These are phyloP conservation scores for Solanum pennellii DNA, from an alignment of 257 asterid species.

Conservation along the genomic window DNA sequence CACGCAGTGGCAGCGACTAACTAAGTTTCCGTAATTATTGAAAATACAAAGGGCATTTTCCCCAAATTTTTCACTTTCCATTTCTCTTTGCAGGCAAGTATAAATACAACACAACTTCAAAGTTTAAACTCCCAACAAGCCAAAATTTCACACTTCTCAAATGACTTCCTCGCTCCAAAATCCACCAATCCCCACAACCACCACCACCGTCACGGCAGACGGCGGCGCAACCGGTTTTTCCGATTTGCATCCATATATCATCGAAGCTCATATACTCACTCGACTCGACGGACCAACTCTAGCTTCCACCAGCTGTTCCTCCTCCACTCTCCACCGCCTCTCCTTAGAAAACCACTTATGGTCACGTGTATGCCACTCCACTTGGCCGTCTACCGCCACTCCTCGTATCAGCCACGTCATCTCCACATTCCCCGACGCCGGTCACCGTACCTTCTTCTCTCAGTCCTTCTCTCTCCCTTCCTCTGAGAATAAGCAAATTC, in stretches of 20 bases:
- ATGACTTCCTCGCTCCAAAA: not conserved
- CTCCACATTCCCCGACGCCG: conserved; percentile 43
- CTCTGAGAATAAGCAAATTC: not conserved
- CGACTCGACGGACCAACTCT: conserved; percentile 63
- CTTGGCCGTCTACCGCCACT: conserved; percentile 79
- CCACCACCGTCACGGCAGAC: conserved; percentile 1
- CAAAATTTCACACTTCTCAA: not conserved
- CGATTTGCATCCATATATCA: conserved; percentile 44
- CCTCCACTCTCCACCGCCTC: conserved; percentile 46
- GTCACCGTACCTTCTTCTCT: conserved; percentile 61
- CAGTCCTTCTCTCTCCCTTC: conserved; percentile 32
- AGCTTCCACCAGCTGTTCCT: conserved; percentile 46
- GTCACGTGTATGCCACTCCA: conserved; percentile 42
- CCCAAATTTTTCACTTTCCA: not conserved
- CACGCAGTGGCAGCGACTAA: not conserved
- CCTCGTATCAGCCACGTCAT: conserved; percentile 28
- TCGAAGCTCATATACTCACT: conserved; percentile 47
- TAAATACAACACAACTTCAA: not conserved
- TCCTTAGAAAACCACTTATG: conserved; percentile 45
- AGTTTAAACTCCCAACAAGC: not conserved
- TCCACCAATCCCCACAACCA: not conserved
- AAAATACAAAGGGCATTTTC: not conserved
- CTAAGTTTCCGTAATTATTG: not conserved
- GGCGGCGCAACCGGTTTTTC: conserved; percentile 16
- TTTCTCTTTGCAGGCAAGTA: not conserved